Conservation (phyloP, 139 green algal genomes). For the Chlorella vulgaris region DNA sequence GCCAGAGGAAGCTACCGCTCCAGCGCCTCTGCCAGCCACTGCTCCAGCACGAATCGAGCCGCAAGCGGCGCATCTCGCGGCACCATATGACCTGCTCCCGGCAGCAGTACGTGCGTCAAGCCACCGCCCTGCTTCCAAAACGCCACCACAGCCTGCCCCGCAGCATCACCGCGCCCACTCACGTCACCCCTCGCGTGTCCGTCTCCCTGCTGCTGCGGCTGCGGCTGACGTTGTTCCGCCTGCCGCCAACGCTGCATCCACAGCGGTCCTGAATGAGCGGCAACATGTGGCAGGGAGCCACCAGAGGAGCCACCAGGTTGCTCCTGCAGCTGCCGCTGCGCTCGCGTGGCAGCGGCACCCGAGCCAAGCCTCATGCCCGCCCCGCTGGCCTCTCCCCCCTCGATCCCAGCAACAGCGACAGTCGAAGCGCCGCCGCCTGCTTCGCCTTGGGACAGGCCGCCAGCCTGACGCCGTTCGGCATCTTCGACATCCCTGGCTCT, state of each 20-base stretch:
- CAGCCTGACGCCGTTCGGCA: neutral
- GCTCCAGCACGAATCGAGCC: constrained; percentile 42
- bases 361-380: too few species aligned
- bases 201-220: neutral
- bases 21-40: constrained; percentile 8
- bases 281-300: too few species aligned
- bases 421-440: too few species aligned
- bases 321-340: too few species aligned
- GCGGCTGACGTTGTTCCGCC: neutral
- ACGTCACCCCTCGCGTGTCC: neutral
- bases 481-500: neutral
- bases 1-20: too few species aligned
- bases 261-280: too few species aligned
- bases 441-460: neutral
- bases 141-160: neutral
- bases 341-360: too few species aligned
- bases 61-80: constrained; percentile 47
- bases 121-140: constrained; percentile 32
- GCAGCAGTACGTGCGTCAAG: constrained; percentile 54
- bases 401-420: too few species aligned
- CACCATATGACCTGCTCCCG: constrained; percentile 64
- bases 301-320: too few species aligned
- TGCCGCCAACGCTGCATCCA: too few species aligned
- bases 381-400: too few species aligned
- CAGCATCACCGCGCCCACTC: neutral